These are phyloP conservation scores for Phytopythium litorale DNA, from an alignment of 352 stramenopile species.

Conservation along the genomic window DNA sequence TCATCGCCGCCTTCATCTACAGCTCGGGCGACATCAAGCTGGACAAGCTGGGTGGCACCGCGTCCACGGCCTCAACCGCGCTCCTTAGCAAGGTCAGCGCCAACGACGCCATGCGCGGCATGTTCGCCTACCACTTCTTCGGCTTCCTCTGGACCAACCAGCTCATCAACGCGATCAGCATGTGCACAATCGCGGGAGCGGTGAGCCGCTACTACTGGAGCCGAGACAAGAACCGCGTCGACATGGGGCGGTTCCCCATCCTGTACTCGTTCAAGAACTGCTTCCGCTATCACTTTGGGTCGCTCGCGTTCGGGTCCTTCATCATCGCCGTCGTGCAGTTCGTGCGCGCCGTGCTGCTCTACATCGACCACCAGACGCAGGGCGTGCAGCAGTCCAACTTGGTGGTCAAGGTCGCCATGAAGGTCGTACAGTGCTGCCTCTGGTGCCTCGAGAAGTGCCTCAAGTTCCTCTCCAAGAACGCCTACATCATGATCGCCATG, in stretches of 20 bases:
- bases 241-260: slow-evolving; percentile 73
- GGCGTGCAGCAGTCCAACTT: slow-evolving; percentile 72
- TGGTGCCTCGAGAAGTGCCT: slow-evolving; percentile 95
- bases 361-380: slow-evolving; percentile 92
- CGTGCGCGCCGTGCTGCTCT: slow-evolving; percentile 89
- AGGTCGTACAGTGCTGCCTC: slow-evolving; percentile 90
- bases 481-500: slow-evolving; percentile 89
- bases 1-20: slow-evolving; percentile 71
- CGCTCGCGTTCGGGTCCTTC: slow-evolving; percentile 94
- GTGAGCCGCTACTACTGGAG: slow-evolving; percentile 94
- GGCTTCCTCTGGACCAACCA: slow-evolving; percentile 95
- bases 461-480: slow-evolving; percentile 98
- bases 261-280: slow-evolving; percentile 67
- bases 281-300: slow-evolving; percentile 93
- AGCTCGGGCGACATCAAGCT: slow-evolving; percentile 46
- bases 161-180: slow-evolving; percentile 95
- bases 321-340: slow-evolving; percentile 97
- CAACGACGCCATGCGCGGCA: slow-evolving; percentile 57
- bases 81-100: slow-evolving; percentile 39
- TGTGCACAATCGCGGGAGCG: slow-evolving; percentile 93
- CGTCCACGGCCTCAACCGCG: slow-evolving; percentile 14
- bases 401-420: slow-evolving; percentile 81
- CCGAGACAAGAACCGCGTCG: slow-evolving; percentile 42
- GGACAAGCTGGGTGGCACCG: slow-evolving; percentile 21
- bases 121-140: slow-evolving; percentile 90